Conservation (phyloP, 768 basidiomycete genomes). For the Holtermanniella nyarrowii region DNA sequence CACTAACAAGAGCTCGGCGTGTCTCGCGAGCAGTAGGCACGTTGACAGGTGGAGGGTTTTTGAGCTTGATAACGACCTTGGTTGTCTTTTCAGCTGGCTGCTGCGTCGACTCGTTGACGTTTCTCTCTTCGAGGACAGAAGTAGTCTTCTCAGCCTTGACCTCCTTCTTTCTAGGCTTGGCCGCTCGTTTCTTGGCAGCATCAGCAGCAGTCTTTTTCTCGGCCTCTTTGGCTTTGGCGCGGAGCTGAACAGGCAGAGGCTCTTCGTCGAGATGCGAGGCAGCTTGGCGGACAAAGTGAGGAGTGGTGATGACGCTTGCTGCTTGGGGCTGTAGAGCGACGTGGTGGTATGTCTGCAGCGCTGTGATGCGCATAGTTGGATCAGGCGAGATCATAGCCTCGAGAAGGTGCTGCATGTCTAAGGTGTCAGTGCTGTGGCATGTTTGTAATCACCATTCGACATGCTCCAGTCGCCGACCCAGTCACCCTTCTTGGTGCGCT, state of each 20-base stretch:
- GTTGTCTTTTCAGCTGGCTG: background rate
- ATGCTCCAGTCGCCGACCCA: constrained; percentile 79
- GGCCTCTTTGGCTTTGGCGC: background rate
- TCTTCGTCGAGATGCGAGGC: constrained; percentile 16
- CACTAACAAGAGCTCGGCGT: constrained; percentile 4
- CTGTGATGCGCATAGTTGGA: constrained; percentile 25
- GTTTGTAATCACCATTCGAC: constrained; percentile 45
- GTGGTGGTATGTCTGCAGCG: constrained; percentile 34
- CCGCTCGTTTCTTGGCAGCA: constrained; percentile 11
- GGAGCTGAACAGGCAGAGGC: constrained; percentile 4
- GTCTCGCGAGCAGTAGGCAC: background rate
- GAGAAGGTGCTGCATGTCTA: constrained; percentile 30
- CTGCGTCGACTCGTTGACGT: too few species aligned
- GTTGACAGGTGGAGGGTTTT: background rate
- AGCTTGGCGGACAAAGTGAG: constrained; percentile 37
- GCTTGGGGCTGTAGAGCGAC: constrained; percentile 21
- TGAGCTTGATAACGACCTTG: background rate
- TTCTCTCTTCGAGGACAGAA: too few species aligned
- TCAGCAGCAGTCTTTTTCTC: background rate
- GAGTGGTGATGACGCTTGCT: constrained; percentile 31
- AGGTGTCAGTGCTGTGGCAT: background rate
- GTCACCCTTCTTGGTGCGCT: constrained; percentile 62
- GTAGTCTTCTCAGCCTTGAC: constrained; percentile 27
- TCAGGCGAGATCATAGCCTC: constrained; percentile 29
- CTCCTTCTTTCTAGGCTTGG: constrained; percentile 14